These are phyloP conservation scores for Suillus hirtellus DNA, from an alignment of 768 basidiomycete species.

Conservation along the genomic window DNA sequence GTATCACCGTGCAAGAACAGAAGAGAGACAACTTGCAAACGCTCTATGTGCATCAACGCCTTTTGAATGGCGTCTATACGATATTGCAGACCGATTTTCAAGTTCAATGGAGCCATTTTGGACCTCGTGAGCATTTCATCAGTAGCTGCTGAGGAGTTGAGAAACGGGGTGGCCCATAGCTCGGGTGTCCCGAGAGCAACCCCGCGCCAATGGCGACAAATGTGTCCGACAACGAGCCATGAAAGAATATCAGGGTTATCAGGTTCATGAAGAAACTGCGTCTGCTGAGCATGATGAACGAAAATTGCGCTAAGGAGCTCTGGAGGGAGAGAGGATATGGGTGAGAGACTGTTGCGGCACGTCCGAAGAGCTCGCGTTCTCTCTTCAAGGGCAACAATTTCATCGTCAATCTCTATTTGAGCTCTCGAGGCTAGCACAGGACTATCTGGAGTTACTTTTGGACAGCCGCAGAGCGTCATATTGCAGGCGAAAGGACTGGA, in stretches of 20 bases:
- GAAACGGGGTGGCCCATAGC: conserved; percentile 41
- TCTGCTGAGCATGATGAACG: conserved; percentile 2
- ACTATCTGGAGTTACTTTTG: not conserved
- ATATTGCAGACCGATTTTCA: conserved; percentile 30
- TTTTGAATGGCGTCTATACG: conserved; percentile 30
- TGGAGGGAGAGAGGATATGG: conserved; percentile 10
- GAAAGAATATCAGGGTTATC: not conserved
- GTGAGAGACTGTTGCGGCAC: conserved; percentile 11
- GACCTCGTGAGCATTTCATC: conserved; percentile 47
- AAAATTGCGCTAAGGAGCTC: conserved; percentile 12
- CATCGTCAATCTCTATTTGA: conserved; percentile 10
- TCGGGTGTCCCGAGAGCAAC: conserved; percentile 39
- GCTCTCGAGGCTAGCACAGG: not conserved
- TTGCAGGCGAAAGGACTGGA: not conserved
- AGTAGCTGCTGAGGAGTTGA: conserved; percentile 37
- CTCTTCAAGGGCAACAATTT: conserved; percentile 4
- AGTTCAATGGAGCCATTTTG: conserved; percentile 36
- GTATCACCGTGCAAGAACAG: conserved; percentile 22
- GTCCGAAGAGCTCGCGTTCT: conserved; percentile 9
- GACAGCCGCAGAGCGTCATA: not conserved
- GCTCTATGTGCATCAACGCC: conserved; percentile 34
- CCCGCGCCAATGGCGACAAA: conserved; percentile 36
- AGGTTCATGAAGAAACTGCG: not conserved
- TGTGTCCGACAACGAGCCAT: conserved; percentile 11
- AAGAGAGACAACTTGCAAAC: conserved; percentile 36